A percentile compares a stretch with the other conserved stretches of the same genome.
phyloP scores from a whole-genome alignment of 2,329 filamentous ascomycete genomes.

The Alternaria incomplexa region DNA sequence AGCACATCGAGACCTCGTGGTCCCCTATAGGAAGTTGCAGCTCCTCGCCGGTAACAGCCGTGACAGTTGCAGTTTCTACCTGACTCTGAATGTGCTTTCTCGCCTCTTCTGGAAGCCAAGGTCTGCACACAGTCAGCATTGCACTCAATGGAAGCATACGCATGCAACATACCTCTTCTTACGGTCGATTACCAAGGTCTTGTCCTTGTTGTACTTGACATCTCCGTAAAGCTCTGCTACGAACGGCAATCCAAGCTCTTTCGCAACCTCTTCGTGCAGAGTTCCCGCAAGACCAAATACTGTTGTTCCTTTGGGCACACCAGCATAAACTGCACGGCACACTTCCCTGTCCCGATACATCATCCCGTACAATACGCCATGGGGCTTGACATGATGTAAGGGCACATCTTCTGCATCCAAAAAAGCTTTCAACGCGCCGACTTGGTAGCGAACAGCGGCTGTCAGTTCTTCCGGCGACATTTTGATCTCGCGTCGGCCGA shows the following conservation, averaged over 20 bases:
- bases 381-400: slow-evolving; percentile 68
- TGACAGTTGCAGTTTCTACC: slow-evolving; percentile 50
- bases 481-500: slow-evolving; percentile 68
- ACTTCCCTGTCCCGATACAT: slow-evolving; percentile 60
- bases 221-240: slow-evolving; percentile 63
- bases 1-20: slow-evolving; percentile 53
- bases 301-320: slow-evolving; percentile 57
- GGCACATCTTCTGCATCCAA: slow-evolving; percentile 62
- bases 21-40: slow-evolving; percentile 50
- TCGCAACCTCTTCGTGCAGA: slow-evolving; percentile 60
- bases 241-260: slow-evolving; percentile 60
- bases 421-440: slow-evolving; percentile 67
- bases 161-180: slow-evolving; percentile 58
- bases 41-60: slow-evolving; percentile 51
- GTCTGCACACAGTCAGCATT: slow-evolving; percentile 23
- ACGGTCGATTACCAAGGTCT: slow-evolving; percentile 61
- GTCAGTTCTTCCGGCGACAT: slow-evolving; percentile 63
- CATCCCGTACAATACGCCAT: slow-evolving; percentile 66
- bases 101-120: slow-evolving; percentile 52
- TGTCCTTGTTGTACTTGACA: slow-evolving; percentile 61
- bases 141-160: background rate
- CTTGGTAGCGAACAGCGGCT: slow-evolving; percentile 66
- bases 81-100: slow-evolving; percentile 51
- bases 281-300: slow-evolving; percentile 64
- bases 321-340: slow-evolving; percentile 61